Conservation (phyloP, 75 land plant genomes). For the Sequoiadendron giganteum region DNA sequence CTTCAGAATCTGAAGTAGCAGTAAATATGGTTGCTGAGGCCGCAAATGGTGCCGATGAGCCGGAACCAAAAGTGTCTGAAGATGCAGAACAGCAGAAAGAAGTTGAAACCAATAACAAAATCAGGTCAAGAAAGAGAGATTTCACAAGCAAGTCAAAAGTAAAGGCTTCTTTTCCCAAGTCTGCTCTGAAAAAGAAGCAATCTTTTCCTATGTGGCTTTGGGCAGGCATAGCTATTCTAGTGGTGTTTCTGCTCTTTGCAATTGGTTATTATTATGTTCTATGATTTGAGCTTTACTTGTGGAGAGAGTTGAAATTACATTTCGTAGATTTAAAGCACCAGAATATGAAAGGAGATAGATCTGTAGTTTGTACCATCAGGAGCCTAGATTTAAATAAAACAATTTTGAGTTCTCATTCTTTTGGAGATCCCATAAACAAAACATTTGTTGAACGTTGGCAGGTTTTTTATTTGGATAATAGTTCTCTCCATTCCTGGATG, state of each 20-base stretch:
- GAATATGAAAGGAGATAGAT: neutral
- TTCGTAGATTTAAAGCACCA: neutral
- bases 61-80: constrained; percentile 13
- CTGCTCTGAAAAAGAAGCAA: constrained; percentile 11
- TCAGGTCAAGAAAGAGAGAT: neutral
- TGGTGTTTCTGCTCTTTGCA: constrained; percentile 3
- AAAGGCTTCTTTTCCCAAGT: neutral
- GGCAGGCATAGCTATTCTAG: neutral
- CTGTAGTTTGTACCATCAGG: neutral
- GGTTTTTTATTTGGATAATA: neutral
- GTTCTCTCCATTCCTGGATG: neutral
- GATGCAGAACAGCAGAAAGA: neutral
- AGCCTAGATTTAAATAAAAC: neutral
- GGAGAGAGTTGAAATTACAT: neutral
- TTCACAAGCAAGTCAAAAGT: neutral
- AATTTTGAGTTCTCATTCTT: constrained; percentile 6
- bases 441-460: neutral
- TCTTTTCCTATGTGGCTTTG: neutral
- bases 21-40: constrained; percentile 13
- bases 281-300: neutral
- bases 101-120: neutral
- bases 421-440: neutral
- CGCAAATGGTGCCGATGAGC: constrained; percentile 13
- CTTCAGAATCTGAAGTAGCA: constrained; percentile 3
- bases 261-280: constrained; percentile 11